Evolutionary conservation across 2,329 filamentous ascomycete species (phyloP), one percentile per base, ranked within the genome.

Genomic region (Monosporascus sp.): DNA sequence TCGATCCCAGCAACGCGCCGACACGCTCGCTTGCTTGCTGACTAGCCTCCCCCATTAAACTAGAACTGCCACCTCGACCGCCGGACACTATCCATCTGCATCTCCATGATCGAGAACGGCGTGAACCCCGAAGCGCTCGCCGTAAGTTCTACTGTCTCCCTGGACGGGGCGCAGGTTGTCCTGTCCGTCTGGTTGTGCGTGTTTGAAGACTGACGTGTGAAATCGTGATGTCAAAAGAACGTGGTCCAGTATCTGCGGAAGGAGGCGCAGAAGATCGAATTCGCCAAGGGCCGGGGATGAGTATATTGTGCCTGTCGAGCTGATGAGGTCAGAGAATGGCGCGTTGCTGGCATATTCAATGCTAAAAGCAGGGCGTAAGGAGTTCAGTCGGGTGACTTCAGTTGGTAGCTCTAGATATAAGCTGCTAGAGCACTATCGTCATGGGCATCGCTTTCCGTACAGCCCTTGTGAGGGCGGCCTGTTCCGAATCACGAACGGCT

Each of bases 91-190:
- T 96, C 92, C 3, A 89, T 97, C 58, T 99, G 94, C 72, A 93
- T 97, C 55, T 96, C 91, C 51, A 82, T 99, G 71, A 95, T 99
- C 63, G 94, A 99, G 73, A 96, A 96, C 67, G 94, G 94, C 16
- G 91, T 97, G 31, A 96, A 96, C 67, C 94, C 94, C 0, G 93
- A 97, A 70, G 94, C 93, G 1, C 77, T 99, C 35, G 92, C 93
- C 24, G 94, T 97, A 80, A 67, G 90, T 65, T 26, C 37, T 27
- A 37, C n/a, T 24, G 20, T 26, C 24, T 38, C 19, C 19, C 43
- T 9, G 20, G 27, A 5, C 31, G 31, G 31, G 31, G 11, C 31
- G 31, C 31, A 35, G 4, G 31, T 35, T 35, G 11, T 14, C 31
- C 31, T 14, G 31, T 35, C 31, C 2, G 4, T 14, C 2, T 35